Percentiles rank a stretch among this genome's conserved stretches.
These are phyloP conservation scores for Nothophytophthora sp. DNA, from an alignment of 352 stramenopile genomes.

Conservation along the genomic window DNA sequence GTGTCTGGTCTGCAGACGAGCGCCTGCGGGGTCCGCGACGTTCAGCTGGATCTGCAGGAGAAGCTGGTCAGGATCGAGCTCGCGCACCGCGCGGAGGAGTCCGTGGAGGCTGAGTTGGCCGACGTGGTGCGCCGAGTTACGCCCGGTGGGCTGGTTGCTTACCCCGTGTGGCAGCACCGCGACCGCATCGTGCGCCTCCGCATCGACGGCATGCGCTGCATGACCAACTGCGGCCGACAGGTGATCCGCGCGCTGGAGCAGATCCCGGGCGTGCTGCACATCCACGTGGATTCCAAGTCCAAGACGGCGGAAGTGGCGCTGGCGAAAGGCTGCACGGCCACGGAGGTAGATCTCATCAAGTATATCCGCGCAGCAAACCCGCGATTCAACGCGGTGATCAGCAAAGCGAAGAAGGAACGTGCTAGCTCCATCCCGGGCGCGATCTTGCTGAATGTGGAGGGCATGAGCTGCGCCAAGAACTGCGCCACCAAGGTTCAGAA, in stretches of 20 bases:
- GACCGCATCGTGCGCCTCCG: constrained; percentile 76
- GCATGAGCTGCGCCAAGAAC: constrained; percentile 76
- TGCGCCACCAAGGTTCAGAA: constrained; percentile 62
- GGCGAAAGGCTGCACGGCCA: constrained; percentile 77
- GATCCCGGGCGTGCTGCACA: constrained; percentile 81
- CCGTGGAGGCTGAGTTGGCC: constrained; percentile 49
- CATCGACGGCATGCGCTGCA: constrained; percentile 87
- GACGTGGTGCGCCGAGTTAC: constrained; percentile 56
- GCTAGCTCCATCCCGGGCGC: constrained; percentile 58
- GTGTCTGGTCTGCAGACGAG: constrained; percentile 32
- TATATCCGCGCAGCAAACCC: constrained; percentile 73
- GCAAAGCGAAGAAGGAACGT: constrained; percentile 50
- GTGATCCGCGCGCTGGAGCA: constrained; percentile 82
- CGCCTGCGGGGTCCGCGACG: constrained; percentile 36
- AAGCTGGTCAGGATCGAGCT: constrained; percentile 74
- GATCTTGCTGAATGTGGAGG: constrained; percentile 71
- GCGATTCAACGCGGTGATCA: constrained; percentile 73
- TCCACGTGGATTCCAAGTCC: constrained; percentile 82
- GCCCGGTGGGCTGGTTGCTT: constrained; percentile 50
- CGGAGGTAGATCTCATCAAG: constrained; percentile 88
- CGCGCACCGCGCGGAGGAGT: constrained; percentile 33
- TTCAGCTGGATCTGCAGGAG: constrained; percentile 65
- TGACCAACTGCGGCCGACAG: constrained; percentile 83
- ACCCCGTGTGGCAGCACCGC: constrained; percentile 83
- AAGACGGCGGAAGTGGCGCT: constrained; percentile 79